Evolutionary conservation across 768 basidiomycete species (phyloP), one percentile per base, ranked within the genome.

Genomic region (Lentinula detonsa): DNA sequence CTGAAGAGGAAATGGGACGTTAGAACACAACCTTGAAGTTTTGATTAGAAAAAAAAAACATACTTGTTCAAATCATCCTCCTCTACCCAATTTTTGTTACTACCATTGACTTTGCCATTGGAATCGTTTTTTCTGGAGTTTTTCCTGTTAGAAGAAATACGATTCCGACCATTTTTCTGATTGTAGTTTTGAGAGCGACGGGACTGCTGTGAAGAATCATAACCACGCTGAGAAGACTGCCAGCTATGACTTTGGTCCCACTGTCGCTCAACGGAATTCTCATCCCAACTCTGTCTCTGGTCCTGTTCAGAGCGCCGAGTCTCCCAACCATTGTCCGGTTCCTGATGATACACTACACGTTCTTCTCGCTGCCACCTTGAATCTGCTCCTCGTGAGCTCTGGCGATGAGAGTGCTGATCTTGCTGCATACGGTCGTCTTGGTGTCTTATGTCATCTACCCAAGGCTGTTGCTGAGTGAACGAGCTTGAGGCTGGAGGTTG

Each of bases 31-130:
- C 28, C 28, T 28, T 28, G 34, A 58, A 59, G 53, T 34, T 43
- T 21, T 34, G 6, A 6, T n/a, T 1, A 16, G 15, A 61, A 61
- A 39, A 56, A 56, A 21, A 52, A 42, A 11, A 73, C 86, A 51
- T 72, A 93, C 91, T 91, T 92, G 72, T 91, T 92, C 56, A 86
- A 71, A 66, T 79, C 81, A n/a, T 91, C 88, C 48, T 90, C 86
- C 62, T 75, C 68, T 55, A 80, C 71, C 81, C 81, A 80, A 63
- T 83, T 80, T 61, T 78, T 77, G 7, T 40, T 60, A 11, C 31
- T 60, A 50, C 50, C 49, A 10, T 60, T 75, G 72, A 65, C 79
- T 77, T 50, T 57, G 10, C 49, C 39, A 46, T 59, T 42, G 10
- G 57, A 58, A 45, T 45, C 18, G 10, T 31, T 45, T 48, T 55